Evolutionary conservation across 1,284 basidiomycete genomes (phyloP), one percentile per base, ranked within the genome.

Genomic region (Xerocomus amazonicus): DNA sequence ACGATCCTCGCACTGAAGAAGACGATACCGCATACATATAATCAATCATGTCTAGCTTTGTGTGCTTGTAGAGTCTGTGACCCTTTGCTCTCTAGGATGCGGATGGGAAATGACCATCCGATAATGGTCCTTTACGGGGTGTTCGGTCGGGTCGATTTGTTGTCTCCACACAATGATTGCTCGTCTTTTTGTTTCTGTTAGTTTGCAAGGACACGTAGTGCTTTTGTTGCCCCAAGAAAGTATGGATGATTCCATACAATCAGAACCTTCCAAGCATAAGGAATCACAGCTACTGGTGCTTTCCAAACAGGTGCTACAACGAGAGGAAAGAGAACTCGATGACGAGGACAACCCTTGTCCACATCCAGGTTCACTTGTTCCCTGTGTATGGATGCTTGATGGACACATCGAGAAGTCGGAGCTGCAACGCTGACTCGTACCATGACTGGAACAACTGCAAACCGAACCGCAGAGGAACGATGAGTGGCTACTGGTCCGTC

Each of bases 341-440:
- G 52, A 51, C 27, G 50, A 54, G 16, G 39, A 47, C 36, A 28
- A 32, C 8, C 27, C 52, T 37, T 36, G n/a, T 12, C 32, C 39
- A 16, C 31, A 47, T 40, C 42, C 26, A 3, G n/a, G 9, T 28
- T 32, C 51, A 14, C 34, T 37, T 29, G 7, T 13, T 27, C 28
- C 43, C 28, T 40, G 36, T 28, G 28, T 7, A 14, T 32, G 27
- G 36, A 51, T 34, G 17, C 52, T 49, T 6, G 65, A 57, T 9
- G 51, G 43, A 33, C 65, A 67, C 14, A 65, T 62, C 34, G 59
- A 67, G 39, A 62, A 67, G 29, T 50, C 48, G 8, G 65, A 59
- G 47, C 47, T 53, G 35, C 47, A 42, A 16, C 44, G 36, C 31
- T 14, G 42, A 43, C 46, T 41, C 12, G 57, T 57, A 38, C 19